Base-by-base conservation (phyloP, 345 rosid species). In the Lenwebbia sp. region DNA sequence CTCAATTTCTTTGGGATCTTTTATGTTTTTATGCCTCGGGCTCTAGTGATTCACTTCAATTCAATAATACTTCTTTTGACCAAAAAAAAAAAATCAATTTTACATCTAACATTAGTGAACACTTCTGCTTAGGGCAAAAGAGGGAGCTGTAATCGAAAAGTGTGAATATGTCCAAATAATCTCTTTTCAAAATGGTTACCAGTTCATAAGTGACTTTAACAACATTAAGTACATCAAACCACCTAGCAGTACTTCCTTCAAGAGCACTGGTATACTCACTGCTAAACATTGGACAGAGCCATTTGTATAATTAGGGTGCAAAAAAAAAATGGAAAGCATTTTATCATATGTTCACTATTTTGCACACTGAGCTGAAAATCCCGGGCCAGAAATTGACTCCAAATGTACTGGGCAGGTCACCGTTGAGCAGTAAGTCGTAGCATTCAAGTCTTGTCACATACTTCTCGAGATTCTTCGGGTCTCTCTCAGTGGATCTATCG, bases 381-480 rank as follows among this genome's bases (percentile, higher is more conserved):
- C 84, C 6, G 47, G 9, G 9, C 84, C 57, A 83, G n/a, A 83
- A 83, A 40, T 52, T 9, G 10, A 10, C 13, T 0, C 57, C 2
- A n/a, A 2, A 57, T 57, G 0, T 4, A 13, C 4, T 41, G 7
- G 22, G 8, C 8, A 21, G 21, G 55, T 78, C 51, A 52, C 4
- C 54, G 0, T n/a, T 19, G n/a, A 49, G 13, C n/a, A 15, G 8
- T 81, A 81, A 44, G 4, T 52, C 26, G 30, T 83, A 83, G 84
- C 58, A 83, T 41, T 37, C 44, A 21, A 49, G 1, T n/a, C 3
- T 54, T 0, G 4, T 5, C 44, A 21, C 9, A 26, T 0, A 0
- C 14, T 1, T 41, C 11, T 0, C 2, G 41, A 50, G 6, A 53
- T 83, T 4, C 44, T 1, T 2, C 4, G 47, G 21, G 40, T 60